These are phyloP conservation scores for Durusdinium trenchii DNA, from an alignment of 73 alveolate genomes.

Conservation along the genomic window DNA sequence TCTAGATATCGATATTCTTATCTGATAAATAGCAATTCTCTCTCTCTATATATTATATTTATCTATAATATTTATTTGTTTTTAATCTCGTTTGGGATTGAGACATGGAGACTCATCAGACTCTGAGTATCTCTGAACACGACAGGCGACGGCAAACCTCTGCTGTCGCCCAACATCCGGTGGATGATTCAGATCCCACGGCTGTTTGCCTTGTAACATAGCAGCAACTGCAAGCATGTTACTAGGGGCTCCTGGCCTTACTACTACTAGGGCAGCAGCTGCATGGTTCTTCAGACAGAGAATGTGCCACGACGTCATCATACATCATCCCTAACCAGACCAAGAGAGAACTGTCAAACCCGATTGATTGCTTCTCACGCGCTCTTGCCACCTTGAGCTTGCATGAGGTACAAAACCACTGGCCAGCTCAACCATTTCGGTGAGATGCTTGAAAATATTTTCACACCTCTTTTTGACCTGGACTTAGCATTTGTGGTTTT, in stretches of 20 bases:
- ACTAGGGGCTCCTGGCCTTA: no score
- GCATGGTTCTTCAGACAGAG: no score
- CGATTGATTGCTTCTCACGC: neutral
- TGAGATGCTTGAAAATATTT: conserved; percentile 96
- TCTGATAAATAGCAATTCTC: no score
- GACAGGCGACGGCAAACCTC: conserved; percentile 64
- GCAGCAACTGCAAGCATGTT: neutral
- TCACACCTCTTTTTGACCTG: conserved; percentile 60
- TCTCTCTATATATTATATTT: no score
- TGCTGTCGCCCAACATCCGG: conserved; percentile 94
- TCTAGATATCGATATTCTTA: no score
- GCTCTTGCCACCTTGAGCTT: neutral
- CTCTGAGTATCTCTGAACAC: no score
- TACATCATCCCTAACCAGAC: no score
- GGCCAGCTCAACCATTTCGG: conserved; percentile 96
- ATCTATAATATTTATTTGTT: no score
- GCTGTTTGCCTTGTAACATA: conserved; percentile 95
- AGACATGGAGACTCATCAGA: neutral
- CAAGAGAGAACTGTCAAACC: no score
- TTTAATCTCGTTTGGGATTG: no score
- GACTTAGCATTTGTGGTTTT: neutral
- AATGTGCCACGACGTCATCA: no score
- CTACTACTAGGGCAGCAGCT: neutral
- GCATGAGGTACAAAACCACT: conserved; percentile 95
- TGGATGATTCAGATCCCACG: conserved; percentile 98